Evolutionary conservation across 768 basidiomycete species (phyloP).

Genomic region (Exsudoporus frostii): DNA sequence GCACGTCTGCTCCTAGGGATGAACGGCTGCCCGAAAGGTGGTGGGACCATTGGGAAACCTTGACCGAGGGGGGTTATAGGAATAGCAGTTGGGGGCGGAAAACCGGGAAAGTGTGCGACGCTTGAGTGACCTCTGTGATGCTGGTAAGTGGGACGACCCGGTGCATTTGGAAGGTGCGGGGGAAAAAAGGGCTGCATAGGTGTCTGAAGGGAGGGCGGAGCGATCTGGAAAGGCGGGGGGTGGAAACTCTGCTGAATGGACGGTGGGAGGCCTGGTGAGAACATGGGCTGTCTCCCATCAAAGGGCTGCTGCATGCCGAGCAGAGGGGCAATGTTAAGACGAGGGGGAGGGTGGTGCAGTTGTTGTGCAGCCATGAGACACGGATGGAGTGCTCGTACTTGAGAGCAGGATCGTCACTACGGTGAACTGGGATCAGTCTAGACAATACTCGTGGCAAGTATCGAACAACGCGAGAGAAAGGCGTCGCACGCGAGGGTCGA

Average conservation of each 20-base stretch:
- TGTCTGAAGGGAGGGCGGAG: slow-evolving; percentile 53
- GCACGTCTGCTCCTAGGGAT: slow-evolving; percentile 63
- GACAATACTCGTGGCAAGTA: not conserved
- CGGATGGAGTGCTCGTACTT: not conserved
- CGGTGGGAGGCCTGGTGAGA: slow-evolving; percentile 64
- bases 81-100: slow-evolving; percentile 52
- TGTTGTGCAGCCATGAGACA: slow-evolving; percentile 34
- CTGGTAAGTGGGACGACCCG: slow-evolving; percentile 45
- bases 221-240: slow-evolving; percentile 46
- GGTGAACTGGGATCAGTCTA: not conserved
- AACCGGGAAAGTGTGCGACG: slow-evolving; percentile 61
- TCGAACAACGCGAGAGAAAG: not conserved
- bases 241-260: slow-evolving; percentile 56
- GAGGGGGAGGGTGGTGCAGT: slow-evolving; percentile 47
- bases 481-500: slow-evolving; percentile 10
- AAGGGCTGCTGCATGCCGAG: slow-evolving; percentile 58
- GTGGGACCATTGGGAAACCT: slow-evolving; percentile 52
- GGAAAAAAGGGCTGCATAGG: slow-evolving; percentile 72
- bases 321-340: slow-evolving; percentile 55
- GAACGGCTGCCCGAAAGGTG: slow-evolving; percentile 47
- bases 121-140: slow-evolving; percentile 58
- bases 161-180: slow-evolving; percentile 46
- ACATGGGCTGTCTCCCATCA: slow-evolving; percentile 46
- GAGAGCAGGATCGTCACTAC: not conserved
- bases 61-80: slow-evolving; percentile 61